phyloP scores from a whole-genome alignment of 1,139 yeast genomes.

The Sugiyamaella grinbergsii region DNA sequence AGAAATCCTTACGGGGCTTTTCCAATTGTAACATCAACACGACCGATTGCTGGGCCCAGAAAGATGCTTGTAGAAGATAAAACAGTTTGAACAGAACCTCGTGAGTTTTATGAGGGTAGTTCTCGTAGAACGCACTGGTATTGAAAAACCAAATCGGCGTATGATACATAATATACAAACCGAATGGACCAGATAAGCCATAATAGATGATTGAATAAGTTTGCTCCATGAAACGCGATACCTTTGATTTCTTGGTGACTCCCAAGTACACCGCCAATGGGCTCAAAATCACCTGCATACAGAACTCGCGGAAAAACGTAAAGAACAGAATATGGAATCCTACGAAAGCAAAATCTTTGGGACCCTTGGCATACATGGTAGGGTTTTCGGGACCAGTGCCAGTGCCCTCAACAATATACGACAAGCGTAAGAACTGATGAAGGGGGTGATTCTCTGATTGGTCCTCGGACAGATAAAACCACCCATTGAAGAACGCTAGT shows the following conservation, averaged over 20 bases:
- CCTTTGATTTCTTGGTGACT: slow-evolving; percentile 58
- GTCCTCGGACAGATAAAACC: slow-evolving; percentile 43
- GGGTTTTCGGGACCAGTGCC: slow-evolving; percentile 29
- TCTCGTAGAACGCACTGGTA: slow-evolving; percentile 74
- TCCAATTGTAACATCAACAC: slow-evolving; percentile 82
- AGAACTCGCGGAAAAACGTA: slow-evolving; percentile 86
- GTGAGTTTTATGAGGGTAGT: slow-evolving; percentile 83
- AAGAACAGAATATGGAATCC: slow-evolving; percentile 80
- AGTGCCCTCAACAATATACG: slow-evolving; percentile 60
- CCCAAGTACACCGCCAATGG: slow-evolving; percentile 68
- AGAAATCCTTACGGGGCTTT: slow-evolving; percentile 91
- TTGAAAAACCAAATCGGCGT: slow-evolving; percentile 88
- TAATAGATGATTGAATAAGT: slow-evolving; percentile 81
- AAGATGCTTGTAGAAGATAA: slow-evolving; percentile 91
- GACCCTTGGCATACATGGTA: slow-evolving; percentile 76
- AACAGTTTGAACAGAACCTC: slow-evolving; percentile 72
- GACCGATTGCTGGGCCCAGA: slow-evolving; percentile 95
- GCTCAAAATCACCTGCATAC: slow-evolving; percentile 76
- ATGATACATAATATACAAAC: slow-evolving; percentile 81
- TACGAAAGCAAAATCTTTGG: slow-evolving; percentile 77
- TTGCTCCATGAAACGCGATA: slow-evolving; percentile 89
- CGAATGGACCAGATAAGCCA: slow-evolving; percentile 80
- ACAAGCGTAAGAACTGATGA: slow-evolving; percentile 64
- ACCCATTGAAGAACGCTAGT: slow-evolving; percentile 41
- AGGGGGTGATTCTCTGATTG: slow-evolving; percentile 61